Conservation (phyloP, 177 flowering plant species). For the Telopea speciosissima region DNA sequence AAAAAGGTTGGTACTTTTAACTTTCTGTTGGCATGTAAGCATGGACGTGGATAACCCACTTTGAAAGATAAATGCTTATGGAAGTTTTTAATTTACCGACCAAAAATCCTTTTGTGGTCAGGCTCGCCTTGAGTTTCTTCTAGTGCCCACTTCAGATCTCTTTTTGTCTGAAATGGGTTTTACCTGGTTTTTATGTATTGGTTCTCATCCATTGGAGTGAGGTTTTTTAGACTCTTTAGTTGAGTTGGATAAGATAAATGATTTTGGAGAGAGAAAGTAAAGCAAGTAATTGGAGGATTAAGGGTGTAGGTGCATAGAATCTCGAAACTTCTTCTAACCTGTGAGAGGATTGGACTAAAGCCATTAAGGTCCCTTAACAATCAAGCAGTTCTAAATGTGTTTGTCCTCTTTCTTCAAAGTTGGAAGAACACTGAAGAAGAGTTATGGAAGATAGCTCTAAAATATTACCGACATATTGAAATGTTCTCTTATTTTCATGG, state of each 20-base stretch:
- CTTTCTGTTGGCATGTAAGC: background rate
- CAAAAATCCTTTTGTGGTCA: background rate
- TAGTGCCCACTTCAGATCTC: background rate
- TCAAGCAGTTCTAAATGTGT: too few species aligned
- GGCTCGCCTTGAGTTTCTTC: background rate
- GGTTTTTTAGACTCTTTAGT: background rate
- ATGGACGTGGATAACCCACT: background rate
- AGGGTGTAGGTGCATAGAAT: too few species aligned
- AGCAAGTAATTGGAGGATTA: too few species aligned
- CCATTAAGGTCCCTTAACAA: too few species aligned
- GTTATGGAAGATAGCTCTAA: too few species aligned
- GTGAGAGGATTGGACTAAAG: too few species aligned
- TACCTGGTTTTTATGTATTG: background rate
- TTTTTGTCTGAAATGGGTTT: background rate
- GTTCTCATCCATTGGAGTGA: background rate
- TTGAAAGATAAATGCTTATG: background rate
- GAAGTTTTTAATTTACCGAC: background rate
- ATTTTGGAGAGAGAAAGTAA: background rate
- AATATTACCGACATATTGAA: too few species aligned
- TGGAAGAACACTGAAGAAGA: too few species aligned
- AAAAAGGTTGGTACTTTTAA: too few species aligned
- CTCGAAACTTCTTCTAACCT: too few species aligned
- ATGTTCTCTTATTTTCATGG: too few species aligned
- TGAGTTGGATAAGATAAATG: background rate
- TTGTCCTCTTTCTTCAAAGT: too few species aligned